Conservation (phyloP, 441 rosid genomes). For the Pelargonium fulgidum region DNA sequence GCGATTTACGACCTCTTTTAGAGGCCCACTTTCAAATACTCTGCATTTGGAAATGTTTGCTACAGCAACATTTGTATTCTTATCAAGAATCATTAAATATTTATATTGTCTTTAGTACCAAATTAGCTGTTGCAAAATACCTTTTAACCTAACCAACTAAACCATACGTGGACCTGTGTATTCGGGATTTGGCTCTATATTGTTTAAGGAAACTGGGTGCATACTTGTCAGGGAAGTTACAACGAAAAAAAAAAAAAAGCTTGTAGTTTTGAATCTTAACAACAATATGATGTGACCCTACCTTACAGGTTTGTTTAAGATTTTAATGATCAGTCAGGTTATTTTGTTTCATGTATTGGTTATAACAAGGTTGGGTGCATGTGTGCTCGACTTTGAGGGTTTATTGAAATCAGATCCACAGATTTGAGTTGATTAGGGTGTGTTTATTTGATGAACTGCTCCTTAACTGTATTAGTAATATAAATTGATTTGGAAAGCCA, state of each 20-base stretch:
- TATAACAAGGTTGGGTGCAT: not conserved
- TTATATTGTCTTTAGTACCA: too few species aligned
- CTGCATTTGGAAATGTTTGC: too few species aligned
- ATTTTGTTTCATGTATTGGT: slow-evolving; percentile 12
- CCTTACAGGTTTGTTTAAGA: not conserved
- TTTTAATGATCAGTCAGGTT: not conserved
- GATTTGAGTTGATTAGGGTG: slow-evolving; percentile 5
- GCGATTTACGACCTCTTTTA: not conserved
- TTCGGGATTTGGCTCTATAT: not conserved
- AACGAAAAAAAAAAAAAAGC: not conserved
- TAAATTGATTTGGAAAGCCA: not conserved
- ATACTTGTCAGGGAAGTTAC: not conserved
- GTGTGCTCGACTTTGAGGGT: not conserved
- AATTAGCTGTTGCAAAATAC: not conserved
- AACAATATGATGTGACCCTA: not conserved
- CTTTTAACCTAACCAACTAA: not conserved
- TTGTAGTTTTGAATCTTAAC: not conserved
- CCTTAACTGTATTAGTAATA: not conserved
- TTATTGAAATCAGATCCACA: not conserved
- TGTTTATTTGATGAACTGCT: not conserved
- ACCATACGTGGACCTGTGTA: not conserved
- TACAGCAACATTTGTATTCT: not conserved
- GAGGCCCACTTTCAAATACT: not conserved
- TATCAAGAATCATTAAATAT: not conserved
- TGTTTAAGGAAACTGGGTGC: not conserved